phyloP scores from a whole-genome alignment of 768 basidiomycete genomes.

The Boletus tylopilopsis region DNA sequence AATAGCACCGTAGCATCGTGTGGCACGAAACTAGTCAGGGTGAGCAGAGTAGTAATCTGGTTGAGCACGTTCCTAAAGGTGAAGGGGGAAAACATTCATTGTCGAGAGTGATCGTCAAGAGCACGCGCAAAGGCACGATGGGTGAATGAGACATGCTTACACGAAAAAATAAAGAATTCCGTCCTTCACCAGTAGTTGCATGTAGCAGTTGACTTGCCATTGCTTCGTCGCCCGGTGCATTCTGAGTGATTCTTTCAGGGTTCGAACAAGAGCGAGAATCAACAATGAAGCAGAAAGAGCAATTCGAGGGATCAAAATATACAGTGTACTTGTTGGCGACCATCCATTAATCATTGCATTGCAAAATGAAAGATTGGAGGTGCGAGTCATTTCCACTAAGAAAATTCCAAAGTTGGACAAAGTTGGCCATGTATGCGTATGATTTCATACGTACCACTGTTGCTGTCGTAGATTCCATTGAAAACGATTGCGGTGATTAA shows the following conservation, averaged over 20 bases:
- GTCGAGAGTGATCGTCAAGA: too few species aligned
- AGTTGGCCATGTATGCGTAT: too few species aligned
- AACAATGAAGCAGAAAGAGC: not conserved
- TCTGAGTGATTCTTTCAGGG: not conserved
- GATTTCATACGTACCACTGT: not conserved
- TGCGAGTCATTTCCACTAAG: not conserved
- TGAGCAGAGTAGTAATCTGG: not conserved
- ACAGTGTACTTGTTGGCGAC: not conserved
- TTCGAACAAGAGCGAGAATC: not conserved
- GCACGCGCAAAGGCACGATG: too few species aligned
- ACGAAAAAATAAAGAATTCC: slow-evolving; percentile 9
- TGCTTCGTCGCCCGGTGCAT: slow-evolving; percentile 4
- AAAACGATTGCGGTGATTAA: not conserved
- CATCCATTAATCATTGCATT: not conserved
- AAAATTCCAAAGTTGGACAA: too few species aligned
- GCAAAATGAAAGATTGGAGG: not conserved
- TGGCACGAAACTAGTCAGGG: not conserved
- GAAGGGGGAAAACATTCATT: too few species aligned
- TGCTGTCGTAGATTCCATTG: not conserved
- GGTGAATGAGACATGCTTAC: slow-evolving; percentile 1
- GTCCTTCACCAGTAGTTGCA: slow-evolving; percentile 1
- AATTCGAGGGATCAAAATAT: not conserved
- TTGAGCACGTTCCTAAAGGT: not conserved
- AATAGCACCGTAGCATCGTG: not conserved
- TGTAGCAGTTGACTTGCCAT: slow-evolving; percentile 9